Conservation (phyloP, 495 filamentous ascomycete genomes). For the Polyplosphaeria fusca region DNA sequence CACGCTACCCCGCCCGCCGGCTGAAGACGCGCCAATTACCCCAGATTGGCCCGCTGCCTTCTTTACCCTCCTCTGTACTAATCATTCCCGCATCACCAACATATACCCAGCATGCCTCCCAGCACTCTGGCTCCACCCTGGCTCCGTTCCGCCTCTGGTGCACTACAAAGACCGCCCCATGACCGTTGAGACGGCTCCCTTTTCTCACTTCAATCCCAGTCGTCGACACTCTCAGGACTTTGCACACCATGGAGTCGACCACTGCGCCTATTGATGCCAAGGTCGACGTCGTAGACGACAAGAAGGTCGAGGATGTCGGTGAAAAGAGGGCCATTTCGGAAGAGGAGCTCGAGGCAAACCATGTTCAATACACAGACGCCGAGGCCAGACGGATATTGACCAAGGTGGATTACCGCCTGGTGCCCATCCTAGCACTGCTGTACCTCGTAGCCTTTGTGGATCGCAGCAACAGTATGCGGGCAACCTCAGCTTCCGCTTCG, state of each 20-base stretch:
- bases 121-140: too few relatives aligned
- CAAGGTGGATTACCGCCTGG: conserved; percentile 29
- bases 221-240: not conserved
- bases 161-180: too few relatives aligned
- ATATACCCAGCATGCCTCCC: not conserved
- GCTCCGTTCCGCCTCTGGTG: too few relatives aligned
- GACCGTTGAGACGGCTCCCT: too few relatives aligned
- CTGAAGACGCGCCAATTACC: not conserved
- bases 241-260: not conserved
- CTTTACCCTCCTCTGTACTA: too few relatives aligned
- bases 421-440: conserved; percentile 23
- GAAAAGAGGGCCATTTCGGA: conserved; percentile 24
- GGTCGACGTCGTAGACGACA: conserved; percentile 2
- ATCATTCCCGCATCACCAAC: not conserved
- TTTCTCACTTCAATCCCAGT: not conserved
- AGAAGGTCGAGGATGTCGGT: conserved; percentile 19
- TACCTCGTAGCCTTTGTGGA: conserved; percentile 33
- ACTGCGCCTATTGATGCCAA: not conserved
- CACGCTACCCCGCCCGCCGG: conserved; percentile 5
- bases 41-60: not conserved
- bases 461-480: conserved; percentile 37
- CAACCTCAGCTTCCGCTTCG: not conserved
- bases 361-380: conserved; percentile 4
- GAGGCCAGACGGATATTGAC: conserved; percentile 19
- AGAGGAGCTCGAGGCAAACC: conserved; percentile 4